These are phyloP conservation scores for Hanseniaspora taiwanica DNA, from an alignment of 805 yeast genomes.

Conservation along the genomic window DNA sequence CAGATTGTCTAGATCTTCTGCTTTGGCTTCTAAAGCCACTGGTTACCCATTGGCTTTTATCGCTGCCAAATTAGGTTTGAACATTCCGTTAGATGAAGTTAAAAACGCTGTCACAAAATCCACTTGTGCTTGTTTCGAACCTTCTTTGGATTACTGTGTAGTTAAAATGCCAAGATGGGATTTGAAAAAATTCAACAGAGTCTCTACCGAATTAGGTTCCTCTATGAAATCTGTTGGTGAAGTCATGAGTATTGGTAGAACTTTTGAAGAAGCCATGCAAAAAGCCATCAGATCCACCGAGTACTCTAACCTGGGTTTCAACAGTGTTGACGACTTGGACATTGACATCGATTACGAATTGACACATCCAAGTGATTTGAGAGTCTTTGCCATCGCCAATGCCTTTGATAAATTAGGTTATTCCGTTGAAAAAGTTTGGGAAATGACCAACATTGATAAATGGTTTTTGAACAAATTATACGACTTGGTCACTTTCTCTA, in stretches of 20 bases:
- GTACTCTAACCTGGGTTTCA: slow-evolving; percentile 91
- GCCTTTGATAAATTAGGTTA: slow-evolving; percentile 74
- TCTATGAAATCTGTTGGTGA: slow-evolving; percentile 99
- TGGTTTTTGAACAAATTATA: slow-evolving; percentile 90
- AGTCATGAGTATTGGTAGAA: slow-evolving; percentile 98
- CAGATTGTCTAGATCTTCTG: slow-evolving; percentile 91
- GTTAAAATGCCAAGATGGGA: slow-evolving; percentile 99
- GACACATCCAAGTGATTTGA: slow-evolving; percentile 94
- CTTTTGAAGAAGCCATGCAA: slow-evolving; percentile 93
- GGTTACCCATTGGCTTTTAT: slow-evolving; percentile 98
- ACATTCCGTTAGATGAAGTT: slow-evolving; percentile 86
- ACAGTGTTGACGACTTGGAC: slow-evolving; percentile 63
- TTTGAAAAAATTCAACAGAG: slow-evolving; percentile 87
- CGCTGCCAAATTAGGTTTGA: slow-evolving; percentile 93
- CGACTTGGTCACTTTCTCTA: slow-evolving; percentile 60
- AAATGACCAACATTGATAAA: slow-evolving; percentile 80
- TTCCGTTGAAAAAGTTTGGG: slow-evolving; percentile 85
- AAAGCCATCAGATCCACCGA: slow-evolving; percentile 95
- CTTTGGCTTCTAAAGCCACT: slow-evolving; percentile 95
- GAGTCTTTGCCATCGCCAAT: slow-evolving; percentile 91
- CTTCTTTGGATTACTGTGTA: slow-evolving; percentile 91
- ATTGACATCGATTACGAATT: slow-evolving; percentile 87
- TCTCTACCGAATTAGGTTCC: slow-evolving; percentile 84
- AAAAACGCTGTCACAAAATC: slow-evolving; percentile 95
- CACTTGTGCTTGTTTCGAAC: slow-evolving; percentile 93